phyloP scores from a whole-genome alignment of 73 alveolate genomes.

The Tetrahymena elliotti region DNA sequence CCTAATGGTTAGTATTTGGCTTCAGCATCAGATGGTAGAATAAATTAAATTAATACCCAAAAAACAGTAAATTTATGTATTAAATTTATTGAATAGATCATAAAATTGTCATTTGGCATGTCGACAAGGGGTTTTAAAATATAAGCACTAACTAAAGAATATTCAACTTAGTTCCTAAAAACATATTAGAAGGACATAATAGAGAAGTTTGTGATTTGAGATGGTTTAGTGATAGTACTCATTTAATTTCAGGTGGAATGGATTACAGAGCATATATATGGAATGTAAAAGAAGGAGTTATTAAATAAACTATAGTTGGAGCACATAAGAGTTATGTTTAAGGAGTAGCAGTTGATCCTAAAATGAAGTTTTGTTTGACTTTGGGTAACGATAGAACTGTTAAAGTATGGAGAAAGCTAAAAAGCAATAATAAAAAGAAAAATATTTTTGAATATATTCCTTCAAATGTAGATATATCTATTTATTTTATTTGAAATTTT shows the following conservation, averaged over 20 bases:
- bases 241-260: constrained; percentile 79
- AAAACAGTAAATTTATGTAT: neutral
- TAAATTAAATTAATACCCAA: neutral
- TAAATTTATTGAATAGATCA: neutral
- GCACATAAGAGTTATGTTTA: constrained; percentile 76
- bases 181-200: constrained; percentile 82
- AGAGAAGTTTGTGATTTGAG: constrained; percentile 85
- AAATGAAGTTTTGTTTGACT: constrained; percentile 67
- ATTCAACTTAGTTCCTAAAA: constrained; percentile 68
- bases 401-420: constrained; percentile 58
- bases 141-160: constrained; percentile 77
- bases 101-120: constrained; percentile 73
- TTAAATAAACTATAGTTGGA: constrained; percentile 77
- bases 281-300: constrained; percentile 66
- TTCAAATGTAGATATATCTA: constrained; percentile 2
- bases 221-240: constrained; percentile 83
- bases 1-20: constrained; percentile 89
- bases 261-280: constrained; percentile 81
- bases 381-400: constrained; percentile 85
- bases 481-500: constrained; percentile 29
- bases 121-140: constrained; percentile 59
- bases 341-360: constrained; percentile 92
- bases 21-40: constrained; percentile 83
- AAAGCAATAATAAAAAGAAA: constrained; percentile 50
- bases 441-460: constrained; percentile 8